A percentile compares a stretch with the other conserved stretches of the same genome.
Conservation (phyloP, 1,284 basidiomycete species). For the Rhodotorula sp. region DNA sequence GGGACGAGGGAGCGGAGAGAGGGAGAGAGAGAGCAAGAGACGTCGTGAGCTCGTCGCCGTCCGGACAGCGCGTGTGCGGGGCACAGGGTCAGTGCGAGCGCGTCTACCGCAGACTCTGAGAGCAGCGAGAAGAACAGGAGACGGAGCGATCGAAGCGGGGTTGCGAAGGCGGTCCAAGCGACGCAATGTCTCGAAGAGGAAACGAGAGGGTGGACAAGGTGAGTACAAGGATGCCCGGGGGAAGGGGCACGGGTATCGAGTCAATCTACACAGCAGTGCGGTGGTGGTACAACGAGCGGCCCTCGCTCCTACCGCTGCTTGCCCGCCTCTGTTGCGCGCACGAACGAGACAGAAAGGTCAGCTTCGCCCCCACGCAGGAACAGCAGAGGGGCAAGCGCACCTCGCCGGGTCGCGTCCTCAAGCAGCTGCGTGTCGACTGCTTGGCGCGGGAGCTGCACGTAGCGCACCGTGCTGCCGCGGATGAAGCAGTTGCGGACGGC, state of each 20-base stretch:
- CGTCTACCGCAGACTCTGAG: no score
- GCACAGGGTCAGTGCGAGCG: no score
- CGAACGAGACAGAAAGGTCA: background rate
- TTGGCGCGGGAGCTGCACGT: constrained; percentile 88
- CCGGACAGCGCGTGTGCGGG: no score
- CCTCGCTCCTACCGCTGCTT: constrained; percentile 14
- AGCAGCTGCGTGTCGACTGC: constrained; percentile 93
- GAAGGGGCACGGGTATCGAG: no score
- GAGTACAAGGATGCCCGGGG: no score
- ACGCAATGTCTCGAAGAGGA: no score
- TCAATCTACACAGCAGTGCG: background rate
- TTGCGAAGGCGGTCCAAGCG: no score
- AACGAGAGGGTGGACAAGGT: no score
- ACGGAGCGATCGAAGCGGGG: no score
- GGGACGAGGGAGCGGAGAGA: background rate
- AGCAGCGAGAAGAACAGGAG: no score
- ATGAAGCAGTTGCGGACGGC: constrained; percentile 99
- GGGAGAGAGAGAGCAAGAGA: background rate
- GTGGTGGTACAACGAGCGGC: background rate
- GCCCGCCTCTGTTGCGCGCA: constrained; percentile 16
- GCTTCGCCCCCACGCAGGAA: background rate
- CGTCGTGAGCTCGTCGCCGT: no score
- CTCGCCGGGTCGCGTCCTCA: constrained; percentile 96
- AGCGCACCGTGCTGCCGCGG: constrained; percentile 95
- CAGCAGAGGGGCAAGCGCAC: constrained; percentile 41